Base-by-base conservation (phyloP, 2,329 filamentous ascomycete species). In the Cladosporium phlei region DNA sequence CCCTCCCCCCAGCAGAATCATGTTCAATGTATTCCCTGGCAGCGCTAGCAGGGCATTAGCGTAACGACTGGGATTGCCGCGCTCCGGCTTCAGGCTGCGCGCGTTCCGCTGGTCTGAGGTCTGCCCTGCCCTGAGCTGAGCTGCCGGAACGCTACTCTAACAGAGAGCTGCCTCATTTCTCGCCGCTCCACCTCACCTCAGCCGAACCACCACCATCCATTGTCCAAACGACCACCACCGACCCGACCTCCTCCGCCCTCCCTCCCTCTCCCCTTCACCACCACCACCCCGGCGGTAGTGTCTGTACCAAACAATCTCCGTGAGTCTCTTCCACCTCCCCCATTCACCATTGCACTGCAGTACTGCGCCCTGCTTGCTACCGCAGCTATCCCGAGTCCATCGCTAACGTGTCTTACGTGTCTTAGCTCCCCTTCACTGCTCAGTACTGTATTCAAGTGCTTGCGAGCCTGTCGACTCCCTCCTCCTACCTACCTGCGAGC, bases 61-160 rank as follows among this genome's bases (percentile, higher is more conserved):
- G 42, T 45, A 37, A 45, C 42, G 42, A 44, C 29, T 42, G 38
- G 38, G 27, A 45, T 45, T 45, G 20, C 42, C 42, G 42, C 42
- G 10, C 29, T 24, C 37, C 37, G 37, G 38, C 28, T 32, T 19
- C n/a, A 32, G 10, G 29, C 29, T 32, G 29, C n/a, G n/a, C n/a
- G n/a, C n/a, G n/a, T n/a, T 29, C 3, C 27, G 5, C 27, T 29
- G 27, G 11, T n/a, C 27, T 29, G n/a, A n/a, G n/a, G n/a, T n/a
- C n/a, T n/a, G n/a, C n/a, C n/a, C n/a, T n/a, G n/a, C n/a, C n/a
- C n/a, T n/a, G n/a, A n/a, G n/a, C n/a, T n/a, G n/a, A n/a, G n/a
- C n/a, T 19, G 32, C 12, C 32, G 11, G 32, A 34, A 34, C 28
- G 32, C 32, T n/a, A n/a, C n/a, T n/a, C n/a, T n/a, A n/a, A n/a